Evolutionary conservation across 2,329 filamentous ascomycete genomes (phyloP).

Genomic region (Myriosclerotinia duriaeana): DNA sequence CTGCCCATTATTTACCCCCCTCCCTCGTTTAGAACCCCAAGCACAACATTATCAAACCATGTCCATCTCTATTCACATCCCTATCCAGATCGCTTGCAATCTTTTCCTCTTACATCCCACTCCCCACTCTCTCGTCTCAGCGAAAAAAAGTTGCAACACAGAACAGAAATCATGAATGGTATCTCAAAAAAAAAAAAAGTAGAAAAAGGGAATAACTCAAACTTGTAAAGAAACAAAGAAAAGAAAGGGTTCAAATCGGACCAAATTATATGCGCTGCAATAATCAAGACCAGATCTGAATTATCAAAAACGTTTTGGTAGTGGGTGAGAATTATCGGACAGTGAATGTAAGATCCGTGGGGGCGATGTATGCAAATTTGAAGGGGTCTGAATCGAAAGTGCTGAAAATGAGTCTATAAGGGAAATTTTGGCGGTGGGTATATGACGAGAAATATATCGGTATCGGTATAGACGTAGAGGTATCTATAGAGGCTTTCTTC

Average conservation of each 20-base stretch:
- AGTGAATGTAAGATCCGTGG: neutral
- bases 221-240: neutral
- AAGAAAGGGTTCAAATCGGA: neutral
- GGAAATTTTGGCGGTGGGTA: neutral
- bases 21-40: neutral
- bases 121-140: neutral
- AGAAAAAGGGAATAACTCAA: neutral
- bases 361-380: neutral
- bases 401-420: neutral
- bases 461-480: neutral
- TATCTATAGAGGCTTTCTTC: slow-evolving; percentile 17
- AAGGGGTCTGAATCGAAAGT: neutral
- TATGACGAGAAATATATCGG: neutral
- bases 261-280: slow-evolving; percentile 21
- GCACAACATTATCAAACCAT: neutral
- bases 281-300: slow-evolving; percentile 5
- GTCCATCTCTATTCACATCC: neutral
- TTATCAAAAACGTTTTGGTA: neutral
- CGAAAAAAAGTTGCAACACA: neutral
- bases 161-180: slow-evolving; percentile 22
- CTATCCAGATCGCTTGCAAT: slow-evolving; percentile 2
- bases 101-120: neutral
- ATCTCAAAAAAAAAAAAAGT: slow-evolving; percentile 22
- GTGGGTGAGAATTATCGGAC: slow-evolving; percentile 14
- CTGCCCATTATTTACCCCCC: neutral